Evolutionary conservation across 805 yeast species (phyloP).

Genomic region (Metschnikowia reukaufii): DNA sequence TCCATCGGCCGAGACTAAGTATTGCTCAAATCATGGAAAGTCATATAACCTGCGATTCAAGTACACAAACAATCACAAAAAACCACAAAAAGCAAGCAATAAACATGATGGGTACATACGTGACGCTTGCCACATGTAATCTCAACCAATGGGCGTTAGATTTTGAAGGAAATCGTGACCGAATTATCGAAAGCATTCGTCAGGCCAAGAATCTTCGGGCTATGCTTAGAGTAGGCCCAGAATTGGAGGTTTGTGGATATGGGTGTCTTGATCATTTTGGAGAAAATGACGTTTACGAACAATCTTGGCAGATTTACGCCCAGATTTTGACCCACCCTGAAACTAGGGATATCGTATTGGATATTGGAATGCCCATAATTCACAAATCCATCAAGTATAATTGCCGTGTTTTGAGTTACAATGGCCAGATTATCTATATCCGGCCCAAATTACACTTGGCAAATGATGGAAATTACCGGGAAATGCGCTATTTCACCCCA

Average conservation of each 20-base stretch:
- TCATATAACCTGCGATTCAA: too few species aligned
- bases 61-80: background rate
- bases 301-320: constrained; percentile 93
- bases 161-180: constrained; percentile 93
- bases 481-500: constrained; percentile 95
- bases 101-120: constrained; percentile 71
- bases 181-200: constrained; percentile 78
- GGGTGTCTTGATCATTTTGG: constrained; percentile 93
- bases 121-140: constrained; percentile 91
- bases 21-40: too few species aligned
- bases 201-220: constrained; percentile 79
- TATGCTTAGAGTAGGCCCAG: constrained; percentile 91
- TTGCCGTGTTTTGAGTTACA: constrained; percentile 80
- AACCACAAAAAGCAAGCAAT: background rate
- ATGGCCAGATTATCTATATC: constrained; percentile 77
- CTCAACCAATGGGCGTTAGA: constrained; percentile 98
- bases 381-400: constrained; percentile 89
- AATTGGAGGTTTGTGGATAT: constrained; percentile 90
- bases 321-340: constrained; percentile 67
- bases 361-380: constrained; percentile 91
- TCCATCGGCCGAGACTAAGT: too few species aligned
- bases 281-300: constrained; percentile 84
- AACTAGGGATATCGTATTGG: constrained; percentile 76
- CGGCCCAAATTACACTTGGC: constrained; percentile 94
- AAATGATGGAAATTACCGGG: constrained; percentile 97